Percentiles rank a stretch among this genome's conserved stretches.
These are phyloP conservation scores for Artemisia argyi DNA, from an alignment of 129 eudicot genomes.

Conservation along the genomic window DNA sequence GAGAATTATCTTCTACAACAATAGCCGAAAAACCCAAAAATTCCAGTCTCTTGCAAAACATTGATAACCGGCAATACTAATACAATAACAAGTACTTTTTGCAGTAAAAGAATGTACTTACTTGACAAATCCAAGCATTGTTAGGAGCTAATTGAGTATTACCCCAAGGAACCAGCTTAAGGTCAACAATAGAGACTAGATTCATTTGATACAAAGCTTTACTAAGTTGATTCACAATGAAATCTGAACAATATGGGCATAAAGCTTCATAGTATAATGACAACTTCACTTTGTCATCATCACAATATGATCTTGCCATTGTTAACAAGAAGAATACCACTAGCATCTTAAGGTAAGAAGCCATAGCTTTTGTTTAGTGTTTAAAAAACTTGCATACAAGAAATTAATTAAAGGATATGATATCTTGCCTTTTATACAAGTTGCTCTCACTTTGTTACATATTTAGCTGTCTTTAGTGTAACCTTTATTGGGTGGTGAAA, in stretches of 20 bases:
- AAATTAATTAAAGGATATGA: conserved; percentile 5
- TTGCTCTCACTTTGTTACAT: background rate
- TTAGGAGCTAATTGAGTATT: conserved; percentile 60
- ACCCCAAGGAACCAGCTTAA: conserved; percentile 88
- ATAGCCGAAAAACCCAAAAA: too few relatives aligned
- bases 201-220: conserved; percentile 55
- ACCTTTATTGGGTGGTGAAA: too few relatives aligned
- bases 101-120: conserved; percentile 28
- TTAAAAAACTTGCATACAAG: conserved; percentile 10
- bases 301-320: conserved; percentile 28
- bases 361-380: conserved; percentile 36
- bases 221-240: conserved; percentile 71
- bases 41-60: too few relatives aligned
- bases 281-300: conserved; percentile 47
- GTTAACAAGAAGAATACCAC: conserved; percentile 33
- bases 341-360: conserved; percentile 23
- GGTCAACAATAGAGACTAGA: conserved; percentile 67
- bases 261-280: conserved; percentile 84
- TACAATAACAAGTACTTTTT: background rate
- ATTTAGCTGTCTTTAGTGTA: too few relatives aligned
- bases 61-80: too few relatives aligned
- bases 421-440: conserved; percentile 19
- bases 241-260: conserved; percentile 83
- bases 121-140: conserved; percentile 78
- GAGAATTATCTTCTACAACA: too few relatives aligned